phyloP scores from a whole-genome alignment of 192 early-diverging fungal genomes.

The Chytriomyces sp. region DNA sequence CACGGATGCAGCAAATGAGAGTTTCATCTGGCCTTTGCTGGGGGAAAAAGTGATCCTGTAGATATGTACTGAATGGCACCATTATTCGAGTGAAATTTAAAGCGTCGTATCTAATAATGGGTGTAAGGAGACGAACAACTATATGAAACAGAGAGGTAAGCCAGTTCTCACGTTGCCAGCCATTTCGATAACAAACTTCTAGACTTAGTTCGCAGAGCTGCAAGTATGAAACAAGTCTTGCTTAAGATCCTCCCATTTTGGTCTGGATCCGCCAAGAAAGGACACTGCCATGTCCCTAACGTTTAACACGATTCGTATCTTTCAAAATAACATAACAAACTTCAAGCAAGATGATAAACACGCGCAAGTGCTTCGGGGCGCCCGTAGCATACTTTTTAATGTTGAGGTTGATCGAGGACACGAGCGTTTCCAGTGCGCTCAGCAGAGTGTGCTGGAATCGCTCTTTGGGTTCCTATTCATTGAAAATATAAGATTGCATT shows the following conservation, averaged over 20 bases:
- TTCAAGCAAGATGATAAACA: conserved; percentile 42
- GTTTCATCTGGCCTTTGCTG: conserved; percentile 43
- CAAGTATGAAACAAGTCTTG: conserved; percentile 48
- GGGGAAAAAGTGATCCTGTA: conserved; percentile 52
- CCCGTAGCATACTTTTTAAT: conserved; percentile 34
- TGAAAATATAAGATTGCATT: not conserved
- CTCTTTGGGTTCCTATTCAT: conserved; percentile 29
- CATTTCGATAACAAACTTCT: conserved; percentile 46
- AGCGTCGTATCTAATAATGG: conserved; percentile 33
- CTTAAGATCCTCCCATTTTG: conserved; percentile 53
- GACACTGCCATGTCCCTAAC: conserved; percentile 49
- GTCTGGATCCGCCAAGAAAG: conserved; percentile 48
- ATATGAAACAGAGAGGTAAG: not conserved
- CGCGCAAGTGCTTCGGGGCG: conserved; percentile 25
- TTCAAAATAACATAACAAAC: conserved; percentile 25
- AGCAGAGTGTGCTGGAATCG: conserved; percentile 46
- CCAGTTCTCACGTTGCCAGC: conserved; percentile 47
- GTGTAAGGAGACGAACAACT: not conserved
- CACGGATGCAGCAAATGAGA: conserved; percentile 55
- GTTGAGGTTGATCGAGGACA: conserved; percentile 56
- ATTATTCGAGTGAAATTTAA: conserved; percentile 47
- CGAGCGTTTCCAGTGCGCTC: conserved; percentile 58
- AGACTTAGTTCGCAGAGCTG: conserved; percentile 37
- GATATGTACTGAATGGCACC: conserved; percentile 50
- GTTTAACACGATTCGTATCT: too few relatives aligned